phyloP scores from a whole-genome alignment of 1,284 basidiomycete species.

The Pseudozyma flocculosa region DNA sequence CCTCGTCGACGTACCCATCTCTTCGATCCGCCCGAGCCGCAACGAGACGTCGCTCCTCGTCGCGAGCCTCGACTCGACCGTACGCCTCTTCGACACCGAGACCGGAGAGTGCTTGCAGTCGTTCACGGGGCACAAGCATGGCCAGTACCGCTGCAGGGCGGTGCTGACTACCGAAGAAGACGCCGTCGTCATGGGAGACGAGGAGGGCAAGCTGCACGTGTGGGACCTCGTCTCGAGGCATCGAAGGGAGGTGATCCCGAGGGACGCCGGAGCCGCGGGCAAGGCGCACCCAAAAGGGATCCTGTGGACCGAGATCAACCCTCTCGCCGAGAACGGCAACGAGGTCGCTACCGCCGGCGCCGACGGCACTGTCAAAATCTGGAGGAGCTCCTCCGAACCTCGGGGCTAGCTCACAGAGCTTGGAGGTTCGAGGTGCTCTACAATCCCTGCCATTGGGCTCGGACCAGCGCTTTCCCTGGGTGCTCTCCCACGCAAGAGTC shows the following conservation, averaged over 20 bases:
- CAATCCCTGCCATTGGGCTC: too few relatives aligned
- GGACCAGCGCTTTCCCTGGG: too few relatives aligned
- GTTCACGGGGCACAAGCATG: slow-evolving; percentile 75
- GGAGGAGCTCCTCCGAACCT: too few relatives aligned
- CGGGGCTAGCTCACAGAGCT: too few relatives aligned
- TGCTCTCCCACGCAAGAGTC: too few relatives aligned
- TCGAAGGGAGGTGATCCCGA: not conserved
- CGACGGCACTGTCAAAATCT: slow-evolving; percentile 59
- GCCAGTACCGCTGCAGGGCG: slow-evolving; percentile 75
- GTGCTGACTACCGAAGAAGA: slow-evolving; percentile 77
- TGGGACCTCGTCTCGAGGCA: slow-evolving; percentile 75
- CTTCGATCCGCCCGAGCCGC: slow-evolving; percentile 69
- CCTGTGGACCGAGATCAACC: slow-evolving; percentile 83
- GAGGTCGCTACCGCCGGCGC: slow-evolving; percentile 82
- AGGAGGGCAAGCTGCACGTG: slow-evolving; percentile 79
- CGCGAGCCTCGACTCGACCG: slow-evolving; percentile 76
- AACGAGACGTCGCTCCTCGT: slow-evolving; percentile 77
- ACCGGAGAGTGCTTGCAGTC: slow-evolving; percentile 83
- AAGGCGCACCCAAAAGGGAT: slow-evolving; percentile 78
- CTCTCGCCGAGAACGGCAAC: slow-evolving; percentile 57
- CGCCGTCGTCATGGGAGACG: slow-evolving; percentile 81
- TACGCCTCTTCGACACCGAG: slow-evolving; percentile 79
- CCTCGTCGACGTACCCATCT: slow-evolving; percentile 75
- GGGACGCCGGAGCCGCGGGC: slow-evolving; percentile 55
- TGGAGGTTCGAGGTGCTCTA: too few relatives aligned